Base-by-base conservation (phyloP, 768 basidiomycete species). In the Amanita pallidorosea region DNA sequence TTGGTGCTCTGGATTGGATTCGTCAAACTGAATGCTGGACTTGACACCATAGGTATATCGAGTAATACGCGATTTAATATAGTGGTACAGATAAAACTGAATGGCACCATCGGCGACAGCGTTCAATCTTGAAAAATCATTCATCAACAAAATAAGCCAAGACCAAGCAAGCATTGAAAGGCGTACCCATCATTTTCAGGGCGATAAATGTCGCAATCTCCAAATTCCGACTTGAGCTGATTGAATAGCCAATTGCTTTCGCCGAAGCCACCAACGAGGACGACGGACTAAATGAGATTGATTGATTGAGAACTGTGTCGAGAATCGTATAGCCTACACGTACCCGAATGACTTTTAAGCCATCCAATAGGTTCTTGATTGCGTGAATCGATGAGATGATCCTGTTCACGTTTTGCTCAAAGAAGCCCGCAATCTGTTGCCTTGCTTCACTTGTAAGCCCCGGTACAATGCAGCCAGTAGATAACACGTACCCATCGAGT, bases 41-140 rank as follows among this genome's bases (percentile, higher is more conserved):
- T 53, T 49, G 15, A 57, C 49, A 5, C 64, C 64, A 40, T 63
- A 65, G 13, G 58, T 57, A 37, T 55, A 60, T 25, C 54, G 57
- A 12, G 65, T 57, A 17, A 65, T 60, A 20, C 65, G 60, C 17
- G 56, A 54, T 12, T 53, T 47, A 18, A 65, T 60, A 20, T 53
- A 60, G 38, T 61, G 64, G 41, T 63, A 57, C 31, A 65, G 54
- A 35, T 63, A 62, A 48, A 59, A 64, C 0, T 62, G 63, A 12
- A 63, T 54, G 2, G 63, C 61, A 17, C 65, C 65, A 48, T 65
- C 65, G 1, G 64, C 62, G 0, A 67, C 63, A 5, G 65, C 65
- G 47, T 67, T 65, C 41, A 64, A 63, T 45, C 64, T 65, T 43
- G 7, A 5, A 17, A 15, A 36, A 18, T 17, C 3, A 11, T n/a